A percentile compares a stretch with the other conserved stretches of the same genome.
Conservation (phyloP, 2,329 filamentous ascomycete species). For the Cercospora beticola region DNA sequence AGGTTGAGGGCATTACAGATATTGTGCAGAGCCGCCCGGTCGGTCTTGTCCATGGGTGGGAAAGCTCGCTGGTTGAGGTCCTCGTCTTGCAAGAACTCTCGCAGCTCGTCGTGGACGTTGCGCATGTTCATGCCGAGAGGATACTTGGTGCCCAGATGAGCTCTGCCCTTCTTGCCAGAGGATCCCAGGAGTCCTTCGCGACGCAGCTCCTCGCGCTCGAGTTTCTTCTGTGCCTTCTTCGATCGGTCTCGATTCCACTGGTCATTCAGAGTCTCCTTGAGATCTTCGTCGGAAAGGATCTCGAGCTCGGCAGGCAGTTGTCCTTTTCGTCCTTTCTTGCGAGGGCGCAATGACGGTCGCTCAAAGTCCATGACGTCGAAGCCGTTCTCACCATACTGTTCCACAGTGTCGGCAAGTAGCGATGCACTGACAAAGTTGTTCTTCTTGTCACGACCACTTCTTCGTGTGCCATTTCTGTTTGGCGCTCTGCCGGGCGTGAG, state of each 20-base stretch:
- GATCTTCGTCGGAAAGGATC: conserved; percentile 47
- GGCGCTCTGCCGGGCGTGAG: conserved; percentile 18
- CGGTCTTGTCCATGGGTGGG: conserved; percentile 78
- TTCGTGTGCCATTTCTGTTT: conserved; percentile 27
- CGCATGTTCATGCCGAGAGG: conserved; percentile 67
- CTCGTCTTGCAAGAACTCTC: conserved; percentile 64
- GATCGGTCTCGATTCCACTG: conserved; percentile 47
- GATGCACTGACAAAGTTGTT: conserved; percentile 54
- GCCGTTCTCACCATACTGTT: conserved; percentile 66
- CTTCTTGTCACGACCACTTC: conserved; percentile 29
- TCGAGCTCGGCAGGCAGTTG: conserved; percentile 39
- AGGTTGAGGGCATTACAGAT: conserved; percentile 72
- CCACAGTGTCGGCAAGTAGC: conserved; percentile 58
- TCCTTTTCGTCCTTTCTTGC: conserved; percentile 61
- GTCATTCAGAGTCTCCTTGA: conserved; percentile 42
- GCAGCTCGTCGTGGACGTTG: conserved; percentile 71
- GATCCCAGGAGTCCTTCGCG: conserved; percentile 44
- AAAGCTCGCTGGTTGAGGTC: conserved; percentile 67
- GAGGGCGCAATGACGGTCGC: conserved; percentile 64
- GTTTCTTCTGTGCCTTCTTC: conserved; percentile 50
- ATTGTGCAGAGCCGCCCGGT: conserved; percentile 77
- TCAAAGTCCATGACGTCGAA: conserved; percentile 87
- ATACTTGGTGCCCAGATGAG: conserved; percentile 67
- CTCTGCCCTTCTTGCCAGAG: conserved; percentile 40
- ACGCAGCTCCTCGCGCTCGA: conserved; percentile 49